Evolutionary conservation across 371 early-diverging fungal genomes (phyloP), one percentile per base, ranked within the genome.

Genomic region (Apophysomyces elegans): DNA sequence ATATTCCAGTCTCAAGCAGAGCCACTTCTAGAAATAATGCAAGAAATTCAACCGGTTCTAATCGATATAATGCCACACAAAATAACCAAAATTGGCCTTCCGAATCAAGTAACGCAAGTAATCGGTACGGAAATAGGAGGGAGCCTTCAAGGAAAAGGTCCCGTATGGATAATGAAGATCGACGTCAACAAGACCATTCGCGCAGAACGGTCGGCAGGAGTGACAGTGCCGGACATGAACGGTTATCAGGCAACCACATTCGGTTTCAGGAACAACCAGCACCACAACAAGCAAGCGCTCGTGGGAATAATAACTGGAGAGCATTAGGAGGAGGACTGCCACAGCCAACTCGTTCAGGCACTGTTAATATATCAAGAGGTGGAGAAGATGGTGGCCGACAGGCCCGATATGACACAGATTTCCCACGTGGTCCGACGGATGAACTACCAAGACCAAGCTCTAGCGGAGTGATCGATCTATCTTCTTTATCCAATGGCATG

Each of bases 291-390:
- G 21, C 54, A 26, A 11, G 2, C 21, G 54, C 54, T 9, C 54
- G 54, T 9, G 54, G 54, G 16, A 50, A 50, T 50, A 50, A 50
- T 21, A 50, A 50, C 21, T 50, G 54, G 54, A n/a, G 54, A 50
- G 54, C 54, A 21, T 18, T 50, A 21, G 54, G 54, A 7, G 54
- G 54, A 18, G 54, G 54, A 1, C 9, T 50, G 6, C 54, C 54
- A 21, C 54, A 50, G 21, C 54, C 54, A 21, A 50, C 54, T 5
- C 54, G 54, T 21, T 50, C 54, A 50, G 54, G 54, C 21, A 50
- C 54, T 50, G 54, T 50, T 26, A 21, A 26, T 50, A 26, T 50
- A 21, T 50, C 54, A 21, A 16, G 54, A 21, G 54, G 21, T 9
- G 54, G 21, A 16, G 21, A 21, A 18, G 21, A 7, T 9, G 21